These are phyloP conservation scores for Nicotiana undulata DNA, from an alignment of 257 asterid genomes.

Conservation along the genomic window DNA sequence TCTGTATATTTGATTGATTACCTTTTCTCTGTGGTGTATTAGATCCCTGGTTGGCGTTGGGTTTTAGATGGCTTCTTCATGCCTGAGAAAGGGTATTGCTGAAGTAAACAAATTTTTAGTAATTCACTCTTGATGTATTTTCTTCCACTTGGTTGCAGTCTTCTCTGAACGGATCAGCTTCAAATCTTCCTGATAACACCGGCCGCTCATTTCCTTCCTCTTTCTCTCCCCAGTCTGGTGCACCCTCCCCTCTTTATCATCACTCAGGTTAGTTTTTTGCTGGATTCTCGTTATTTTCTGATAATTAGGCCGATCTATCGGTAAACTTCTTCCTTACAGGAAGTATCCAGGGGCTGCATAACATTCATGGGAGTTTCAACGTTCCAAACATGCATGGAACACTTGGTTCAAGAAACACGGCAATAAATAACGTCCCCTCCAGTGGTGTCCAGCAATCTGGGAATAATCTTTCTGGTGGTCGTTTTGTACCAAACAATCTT, in stretches of 20 bases:
- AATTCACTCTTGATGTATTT: neutral
- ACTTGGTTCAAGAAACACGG: conserved; percentile 63
- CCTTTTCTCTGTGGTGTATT: neutral
- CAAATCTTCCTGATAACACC: conserved; percentile 57
- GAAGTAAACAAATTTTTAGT: neutral
- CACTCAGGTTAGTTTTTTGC: conserved; percentile 49
- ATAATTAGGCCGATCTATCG: conserved; percentile 11
- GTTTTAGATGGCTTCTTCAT: neutral
- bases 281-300: neutral
- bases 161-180: conserved; percentile 61
- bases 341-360: conserved; percentile 69
- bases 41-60: neutral
- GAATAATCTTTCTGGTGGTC: conserved; percentile 46
- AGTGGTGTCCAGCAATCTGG: conserved; percentile 76
- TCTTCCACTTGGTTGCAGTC: conserved; percentile 40
- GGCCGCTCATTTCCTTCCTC: conserved; percentile 61
- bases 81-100: neutral
- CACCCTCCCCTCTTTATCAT: conserved; percentile 53
- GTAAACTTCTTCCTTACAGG: conserved; percentile 27
- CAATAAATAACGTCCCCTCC: conserved; percentile 52
- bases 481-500: conserved; percentile 59
- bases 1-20: neutral
- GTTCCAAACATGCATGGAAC: conserved; percentile 60
- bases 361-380: conserved; percentile 62
- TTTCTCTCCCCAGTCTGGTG: conserved; percentile 69